phyloP scores from a whole-genome alignment of 75 land plant species.

The Selaginella tamariscina region DNA sequence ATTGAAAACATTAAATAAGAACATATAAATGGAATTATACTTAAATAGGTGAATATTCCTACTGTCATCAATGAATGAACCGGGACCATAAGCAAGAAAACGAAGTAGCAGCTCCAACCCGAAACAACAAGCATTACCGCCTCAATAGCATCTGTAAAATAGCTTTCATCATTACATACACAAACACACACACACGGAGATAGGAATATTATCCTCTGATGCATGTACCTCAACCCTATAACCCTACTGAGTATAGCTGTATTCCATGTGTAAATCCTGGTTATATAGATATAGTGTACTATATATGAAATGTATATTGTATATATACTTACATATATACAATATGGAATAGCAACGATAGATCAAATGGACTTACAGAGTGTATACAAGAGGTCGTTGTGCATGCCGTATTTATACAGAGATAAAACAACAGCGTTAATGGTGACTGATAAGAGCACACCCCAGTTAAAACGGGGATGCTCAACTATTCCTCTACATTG shows the following conservation, averaged over 20 bases:
- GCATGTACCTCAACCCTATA: too few species aligned
- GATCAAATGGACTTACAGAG: not conserved
- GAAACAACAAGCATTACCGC: slow-evolving; percentile 16
- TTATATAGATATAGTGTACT: too few species aligned
- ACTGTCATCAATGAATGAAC: slow-evolving; percentile 17
- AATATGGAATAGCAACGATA: too few species aligned
- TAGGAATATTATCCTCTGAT: too few species aligned
- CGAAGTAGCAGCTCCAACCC: slow-evolving; percentile 22
- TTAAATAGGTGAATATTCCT: not conserved
- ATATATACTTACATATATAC: too few species aligned
- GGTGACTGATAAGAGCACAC: slow-evolving; percentile 18
- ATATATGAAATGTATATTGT: too few species aligned
- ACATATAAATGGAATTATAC: not conserved
- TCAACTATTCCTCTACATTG: slow-evolving; percentile 15
- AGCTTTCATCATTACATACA: too few species aligned
- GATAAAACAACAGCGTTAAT: slow-evolving; percentile 21
- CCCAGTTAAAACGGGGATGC: slow-evolving; percentile 17
- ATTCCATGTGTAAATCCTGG: too few species aligned
- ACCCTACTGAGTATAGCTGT: too few species aligned
- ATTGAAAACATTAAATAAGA: not conserved
- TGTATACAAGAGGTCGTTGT: not conserved
- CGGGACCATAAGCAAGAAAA: slow-evolving; percentile 18
- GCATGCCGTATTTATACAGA: slow-evolving; percentile 16
- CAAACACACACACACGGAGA: too few species aligned
- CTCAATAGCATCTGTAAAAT: slow-evolving; percentile 23